Evolutionary conservation across 805 yeast species (phyloP), one percentile per base, ranked within the genome.

Genomic region (Blastobotrys terrestris): DNA sequence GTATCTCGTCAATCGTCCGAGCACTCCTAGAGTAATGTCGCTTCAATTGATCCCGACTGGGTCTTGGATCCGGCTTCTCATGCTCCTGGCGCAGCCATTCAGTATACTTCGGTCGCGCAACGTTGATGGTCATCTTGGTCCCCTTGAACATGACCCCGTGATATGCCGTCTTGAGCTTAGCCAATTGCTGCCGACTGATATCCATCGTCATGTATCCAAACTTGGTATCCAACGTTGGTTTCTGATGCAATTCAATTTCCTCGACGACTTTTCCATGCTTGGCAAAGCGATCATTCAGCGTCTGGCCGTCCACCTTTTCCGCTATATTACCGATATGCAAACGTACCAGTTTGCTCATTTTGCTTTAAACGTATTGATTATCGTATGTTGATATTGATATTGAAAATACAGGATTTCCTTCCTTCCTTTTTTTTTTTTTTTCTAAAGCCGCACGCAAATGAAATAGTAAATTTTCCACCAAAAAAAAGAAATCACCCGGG

Each of bases 101-200:
- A 8, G 55, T 61, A 67, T 70, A 85, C 44, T 72, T 72, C 0
- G 81, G 81, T 58, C 76, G 79, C 2, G 97, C 97, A 45, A 70
- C 65, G 50, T 77, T 80, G 7, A 92, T 69, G 2, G 73, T 72
- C 39, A 92, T 67, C 50, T 76, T 79, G 21, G 84, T 75, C 1
- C 95, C 96, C 76, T 86, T 88, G 68, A 77, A 92, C 21, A 77
- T 78, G 1, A 85, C 78, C 31, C 91, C 94, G 64, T 88, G 78
- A 57, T 87, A 76, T 0, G 85, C 72, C 4, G 70, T 65, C 53
- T 77, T 76, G 49, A 92, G 67, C 46, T 77, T 78, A 1, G 67
- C 69, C 51, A 76, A 80, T 39, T 75, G 72, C 18, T 69, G 67
- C 2, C 73, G 71, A 0, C 74, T 66, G 11, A 84, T 66, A n/a